Conservation (phyloP, 2,329 filamentous ascomycete species). For the Hymenoscyphus albidus region DNA sequence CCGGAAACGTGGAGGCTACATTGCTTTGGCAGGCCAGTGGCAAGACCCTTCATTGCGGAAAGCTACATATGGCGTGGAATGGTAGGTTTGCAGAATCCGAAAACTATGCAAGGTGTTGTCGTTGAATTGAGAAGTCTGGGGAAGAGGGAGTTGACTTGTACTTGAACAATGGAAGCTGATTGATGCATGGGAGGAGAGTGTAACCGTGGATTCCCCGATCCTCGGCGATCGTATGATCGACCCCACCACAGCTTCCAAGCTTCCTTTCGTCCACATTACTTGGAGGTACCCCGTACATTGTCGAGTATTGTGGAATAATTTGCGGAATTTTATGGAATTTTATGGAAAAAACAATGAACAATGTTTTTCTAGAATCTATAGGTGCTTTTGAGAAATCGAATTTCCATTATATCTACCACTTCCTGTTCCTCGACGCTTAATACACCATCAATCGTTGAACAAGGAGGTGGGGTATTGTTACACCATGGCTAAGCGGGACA, state of each 20-base stretch:
- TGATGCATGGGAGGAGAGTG: background rate
- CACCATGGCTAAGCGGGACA: background rate
- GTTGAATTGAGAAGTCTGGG: background rate
- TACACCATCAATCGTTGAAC: too few species aligned
- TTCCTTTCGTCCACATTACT: background rate
- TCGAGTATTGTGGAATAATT: background rate
- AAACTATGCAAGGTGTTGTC: conserved; percentile 1
- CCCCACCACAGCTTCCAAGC: background rate
- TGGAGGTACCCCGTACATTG: background rate
- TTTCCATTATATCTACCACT: too few species aligned
- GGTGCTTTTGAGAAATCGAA: too few species aligned
- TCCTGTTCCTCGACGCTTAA: too few species aligned
- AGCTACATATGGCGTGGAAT: conserved; percentile 12
- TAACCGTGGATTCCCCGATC: background rate
- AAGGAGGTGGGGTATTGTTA: background rate
- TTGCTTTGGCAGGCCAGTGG: conserved; percentile 23
- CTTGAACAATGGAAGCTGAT: too few species aligned
- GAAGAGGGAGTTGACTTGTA: background rate
- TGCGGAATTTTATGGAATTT: background rate
- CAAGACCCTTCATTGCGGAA: conserved; percentile 29
- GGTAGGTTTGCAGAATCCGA: background rate
- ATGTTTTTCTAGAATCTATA: background rate
- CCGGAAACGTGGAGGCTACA: conserved; percentile 11
- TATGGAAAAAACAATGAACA: background rate
- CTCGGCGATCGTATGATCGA: background rate